Evolutionary conservation across 148 eudicot species (phyloP).

Genomic region (Rhododendron vialii): DNA sequence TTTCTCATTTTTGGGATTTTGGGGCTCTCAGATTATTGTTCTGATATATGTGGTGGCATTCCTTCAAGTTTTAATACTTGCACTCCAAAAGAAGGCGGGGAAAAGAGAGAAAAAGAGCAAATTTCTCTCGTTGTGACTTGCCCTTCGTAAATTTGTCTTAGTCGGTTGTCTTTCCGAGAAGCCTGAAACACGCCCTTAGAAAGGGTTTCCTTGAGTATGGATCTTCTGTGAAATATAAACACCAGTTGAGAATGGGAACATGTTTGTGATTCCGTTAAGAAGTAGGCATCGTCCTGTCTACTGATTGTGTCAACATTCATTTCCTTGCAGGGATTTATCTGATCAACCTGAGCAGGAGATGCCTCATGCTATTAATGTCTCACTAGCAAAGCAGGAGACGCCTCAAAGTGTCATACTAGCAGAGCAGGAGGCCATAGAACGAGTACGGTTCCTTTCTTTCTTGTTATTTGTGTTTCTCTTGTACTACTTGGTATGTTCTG

Average conservation of each 20-base stretch:
- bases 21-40: background rate
- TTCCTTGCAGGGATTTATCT: slow-evolving; percentile 63
- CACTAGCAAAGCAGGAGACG: too few species aligned
- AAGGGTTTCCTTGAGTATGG: background rate
- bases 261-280: background rate
- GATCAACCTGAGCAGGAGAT: slow-evolving; percentile 84
- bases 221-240: background rate
- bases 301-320: background rate
- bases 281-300: background rate
- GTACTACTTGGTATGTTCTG: too few species aligned
- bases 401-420: too few species aligned
- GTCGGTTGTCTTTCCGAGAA: background rate
- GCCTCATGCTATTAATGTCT: slow-evolving; percentile 89
- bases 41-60: background rate
- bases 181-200: background rate
- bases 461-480: background rate
- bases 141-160: background rate
- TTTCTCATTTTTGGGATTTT: background rate
- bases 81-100: background rate
- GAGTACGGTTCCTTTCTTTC: slow-evolving; percentile 42
- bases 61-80: background rate
- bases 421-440: slow-evolving; percentile 88
- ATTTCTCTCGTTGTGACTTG: background rate
- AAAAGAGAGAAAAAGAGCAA: background rate
- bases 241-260: background rate